Percentiles rank a stretch among this genome's conserved stretches.
Evolutionary conservation across 208 protist species (phyloP).

Genomic region (Kentomonas sorsogonicus): DNA sequence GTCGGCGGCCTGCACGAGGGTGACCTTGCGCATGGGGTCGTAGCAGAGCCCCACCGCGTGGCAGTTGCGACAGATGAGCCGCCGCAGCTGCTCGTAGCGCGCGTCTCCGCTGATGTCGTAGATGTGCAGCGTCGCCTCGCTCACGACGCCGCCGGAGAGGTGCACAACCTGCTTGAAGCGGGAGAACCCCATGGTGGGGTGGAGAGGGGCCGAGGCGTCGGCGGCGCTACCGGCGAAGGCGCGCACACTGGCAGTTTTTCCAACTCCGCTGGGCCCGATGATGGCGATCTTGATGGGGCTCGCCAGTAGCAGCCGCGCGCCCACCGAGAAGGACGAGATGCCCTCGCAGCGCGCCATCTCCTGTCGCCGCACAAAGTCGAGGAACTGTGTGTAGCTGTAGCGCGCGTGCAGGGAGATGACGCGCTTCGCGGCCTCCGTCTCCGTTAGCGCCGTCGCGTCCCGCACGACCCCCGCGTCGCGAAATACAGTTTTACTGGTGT

Average conservation of each 20-base stretch:
- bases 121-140: conserved; percentile 57
- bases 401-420: conserved; percentile 81
- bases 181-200: conserved; percentile 59
- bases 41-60: conserved; percentile 79
- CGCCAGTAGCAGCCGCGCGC: conserved; percentile 57
- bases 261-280: conserved; percentile 61
- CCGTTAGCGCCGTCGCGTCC: conserved; percentile 40
- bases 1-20: conserved; percentile 72
- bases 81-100: conserved; percentile 67
- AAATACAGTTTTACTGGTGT: conserved; percentile 10
- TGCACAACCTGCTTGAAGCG: conserved; percentile 36
- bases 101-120: conserved; percentile 64
- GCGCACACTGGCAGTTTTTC: conserved; percentile 58
- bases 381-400: conserved; percentile 87
- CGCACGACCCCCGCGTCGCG: conserved; percentile 20
- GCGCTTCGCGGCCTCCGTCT: conserved; percentile 61
- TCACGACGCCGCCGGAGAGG: conserved; percentile 34
- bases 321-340: conserved; percentile 67
- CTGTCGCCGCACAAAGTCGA: conserved; percentile 70
- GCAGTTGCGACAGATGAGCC: conserved; percentile 68
- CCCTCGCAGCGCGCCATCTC: conserved; percentile 77
- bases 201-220: conserved; percentile 14
- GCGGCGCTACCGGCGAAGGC: conserved; percentile 32
- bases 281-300: conserved; percentile 68
- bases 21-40: conserved; percentile 58